phyloP scores from a whole-genome alignment of 2,329 filamentous ascomycete genomes.

The Fusarium sp. region DNA sequence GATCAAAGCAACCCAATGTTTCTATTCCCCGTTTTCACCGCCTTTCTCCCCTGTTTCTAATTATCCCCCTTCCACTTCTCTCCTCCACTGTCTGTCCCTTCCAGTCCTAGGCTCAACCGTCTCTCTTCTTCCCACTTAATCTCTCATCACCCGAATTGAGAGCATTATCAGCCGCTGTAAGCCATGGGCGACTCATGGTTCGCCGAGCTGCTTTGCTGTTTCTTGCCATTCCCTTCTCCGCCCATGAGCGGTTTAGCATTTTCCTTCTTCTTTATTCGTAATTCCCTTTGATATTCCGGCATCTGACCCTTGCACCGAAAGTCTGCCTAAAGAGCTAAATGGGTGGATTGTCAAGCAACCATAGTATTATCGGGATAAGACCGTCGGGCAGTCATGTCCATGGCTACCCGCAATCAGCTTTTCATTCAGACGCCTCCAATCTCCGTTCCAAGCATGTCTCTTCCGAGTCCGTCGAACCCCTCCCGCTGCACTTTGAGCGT shows the following conservation, averaged over 20 bases:
- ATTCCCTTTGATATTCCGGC: slow-evolving; percentile 17
- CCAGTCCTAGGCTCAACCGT: slow-evolving; percentile 29
- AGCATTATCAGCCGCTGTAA: slow-evolving; percentile 24
- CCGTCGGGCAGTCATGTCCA: slow-evolving; percentile 9
- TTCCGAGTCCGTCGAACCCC: slow-evolving; percentile 66
- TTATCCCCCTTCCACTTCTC: slow-evolving; percentile 16
- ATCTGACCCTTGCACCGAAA: slow-evolving; percentile 31
- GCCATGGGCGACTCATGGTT: slow-evolving; percentile 23
- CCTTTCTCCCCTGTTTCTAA: slow-evolving; percentile 33
- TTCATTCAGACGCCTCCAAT: slow-evolving; percentile 22
- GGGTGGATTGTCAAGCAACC: slow-evolving; percentile 26
- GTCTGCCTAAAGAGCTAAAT: neutral
- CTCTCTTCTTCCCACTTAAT: slow-evolving; percentile 32
- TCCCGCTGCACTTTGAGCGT: slow-evolving; percentile 74
- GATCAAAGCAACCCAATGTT: neutral
- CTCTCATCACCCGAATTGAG: slow-evolving; percentile 24
- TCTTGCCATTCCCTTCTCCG: neutral
- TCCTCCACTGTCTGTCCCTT: slow-evolving; percentile 31
- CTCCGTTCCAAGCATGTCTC: slow-evolving; percentile 38
- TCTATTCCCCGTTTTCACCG: slow-evolving; percentile 40
- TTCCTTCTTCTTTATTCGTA: too few species aligned
- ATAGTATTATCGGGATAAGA: slow-evolving; percentile 25
- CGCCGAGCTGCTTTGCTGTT: slow-evolving; percentile 8
- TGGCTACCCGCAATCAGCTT: slow-evolving; percentile 3
- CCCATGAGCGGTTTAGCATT: slow-evolving; percentile 15